phyloP scores from a whole-genome alignment of 2,329 filamentous ascomycete species.

The Exophiala viscosa region DNA sequence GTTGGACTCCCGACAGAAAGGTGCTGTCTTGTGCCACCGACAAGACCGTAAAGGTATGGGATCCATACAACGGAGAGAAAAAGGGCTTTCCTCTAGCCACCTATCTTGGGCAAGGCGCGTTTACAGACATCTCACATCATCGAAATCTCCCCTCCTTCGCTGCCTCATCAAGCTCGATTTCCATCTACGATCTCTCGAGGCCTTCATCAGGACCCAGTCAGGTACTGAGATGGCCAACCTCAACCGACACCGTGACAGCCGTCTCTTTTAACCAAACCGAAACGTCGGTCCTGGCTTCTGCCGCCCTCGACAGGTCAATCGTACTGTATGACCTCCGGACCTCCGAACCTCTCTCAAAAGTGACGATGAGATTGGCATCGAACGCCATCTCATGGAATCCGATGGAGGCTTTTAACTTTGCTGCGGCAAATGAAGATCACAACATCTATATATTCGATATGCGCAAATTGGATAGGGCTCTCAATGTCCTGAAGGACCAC shows the following conservation, averaged over 20 bases:
- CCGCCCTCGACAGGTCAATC: constrained; percentile 78
- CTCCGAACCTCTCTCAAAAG: constrained; percentile 74
- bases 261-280: constrained; percentile 92
- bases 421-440: constrained; percentile 90
- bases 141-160: constrained; percentile 75
- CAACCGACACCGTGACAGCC: constrained; percentile 82
- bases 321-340: constrained; percentile 92
- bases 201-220: constrained; percentile 74
- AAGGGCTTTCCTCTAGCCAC: constrained; percentile 72
- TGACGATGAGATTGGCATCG: constrained; percentile 73
- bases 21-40: constrained; percentile 84
- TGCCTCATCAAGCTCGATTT: constrained; percentile 68
- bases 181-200: constrained; percentile 81
- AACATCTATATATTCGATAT: constrained; percentile 93
- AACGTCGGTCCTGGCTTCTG: constrained; percentile 82
- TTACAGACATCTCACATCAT: constrained; percentile 81
- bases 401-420: constrained; percentile 95
- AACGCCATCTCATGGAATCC: constrained; percentile 91
- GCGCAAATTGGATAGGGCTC: constrained; percentile 78
- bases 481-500: constrained; percentile 88
- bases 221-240: constrained; percentile 80
- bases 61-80: constrained; percentile 72
- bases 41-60: constrained; percentile 82
- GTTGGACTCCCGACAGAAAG: constrained; percentile 82
- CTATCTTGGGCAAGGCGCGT: constrained; percentile 78